Base-by-base conservation (phyloP, 2,329 filamentous ascomycete species). In the Cephalotrichum gorgonifer region DNA sequence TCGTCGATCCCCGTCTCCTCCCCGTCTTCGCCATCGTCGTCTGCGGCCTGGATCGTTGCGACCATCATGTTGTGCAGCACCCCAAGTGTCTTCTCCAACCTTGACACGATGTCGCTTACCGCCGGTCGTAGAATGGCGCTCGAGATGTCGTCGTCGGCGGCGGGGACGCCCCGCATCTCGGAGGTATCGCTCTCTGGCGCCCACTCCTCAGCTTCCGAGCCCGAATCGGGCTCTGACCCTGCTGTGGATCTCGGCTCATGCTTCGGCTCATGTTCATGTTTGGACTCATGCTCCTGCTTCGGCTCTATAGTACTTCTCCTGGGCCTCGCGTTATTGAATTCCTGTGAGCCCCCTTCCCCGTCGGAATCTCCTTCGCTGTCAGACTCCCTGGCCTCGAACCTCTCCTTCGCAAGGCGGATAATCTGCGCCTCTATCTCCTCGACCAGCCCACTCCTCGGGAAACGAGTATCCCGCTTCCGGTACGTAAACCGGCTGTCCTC, bases 121-220 rank as follows among this genome's bases (percentile, higher is more conserved):
- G 79, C 74, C 0, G 88, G 87, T 1, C 75, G 74, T 15, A 95
- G 68, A 5, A 94, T 69, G 2, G 65, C 61, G 51, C 75, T 70
- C 0, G 87, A 86, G 44, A 72, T 61, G 2, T 85, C 81, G 55
- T 95, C 88, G 56, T 95, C 83, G 2, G 79, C 75, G 7, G 85
- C 75, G 5, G 87, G 64, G 2, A 74, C 70, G 12, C 38, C 38
- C 6, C 27, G 25, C 20, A 47, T 7, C 12, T 41, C 45, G 15
- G 45, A 23, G 25, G 28, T 47, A n/a, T 20, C 35, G n/a, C 7
- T 17, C 5, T 22, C 35, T 3, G 35, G 22, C n/a, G 7, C 4
- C 12, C 17, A 39, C 7, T 22, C 30, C n/a, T 33, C 35, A n/a
- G 17, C 7, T 39, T 39, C 35, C 15, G 35, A 39, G 35, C 11